Conservation (phyloP, 257 asterid genomes). For the Cynanchum wilfordii region DNA sequence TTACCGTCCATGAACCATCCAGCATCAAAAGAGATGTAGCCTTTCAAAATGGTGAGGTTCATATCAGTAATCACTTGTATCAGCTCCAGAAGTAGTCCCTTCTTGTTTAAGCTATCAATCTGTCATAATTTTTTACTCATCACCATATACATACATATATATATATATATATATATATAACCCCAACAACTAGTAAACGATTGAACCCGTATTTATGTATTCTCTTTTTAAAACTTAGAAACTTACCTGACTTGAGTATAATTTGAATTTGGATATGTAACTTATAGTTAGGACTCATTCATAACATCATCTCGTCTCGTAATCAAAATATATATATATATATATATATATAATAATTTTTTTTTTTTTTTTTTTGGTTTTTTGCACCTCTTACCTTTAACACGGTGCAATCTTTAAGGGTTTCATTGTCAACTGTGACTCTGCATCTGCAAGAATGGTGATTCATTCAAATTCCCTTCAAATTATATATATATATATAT, state of each 20-base stretch:
- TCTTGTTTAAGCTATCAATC: slow-evolving; percentile 67
- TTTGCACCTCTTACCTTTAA: slow-evolving; percentile 38
- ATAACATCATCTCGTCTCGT: no score
- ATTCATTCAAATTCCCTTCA: not conserved
- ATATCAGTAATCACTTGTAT: slow-evolving; percentile 67
- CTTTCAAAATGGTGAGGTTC: slow-evolving; percentile 65
- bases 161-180: not conserved
- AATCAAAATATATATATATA: not conserved
- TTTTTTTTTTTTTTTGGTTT: no score
- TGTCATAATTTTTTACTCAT: slow-evolving; percentile 16
- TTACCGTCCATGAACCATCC: slow-evolving; percentile 87
- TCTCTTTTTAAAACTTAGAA: no score
- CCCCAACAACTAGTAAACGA: no score
- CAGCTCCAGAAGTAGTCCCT: slow-evolving; percentile 65
- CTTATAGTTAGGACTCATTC: no score
- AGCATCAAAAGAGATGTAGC: slow-evolving; percentile 73
- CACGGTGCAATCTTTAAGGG: slow-evolving; percentile 49
- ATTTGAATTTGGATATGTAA: no score
- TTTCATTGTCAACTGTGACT: slow-evolving; percentile 59
- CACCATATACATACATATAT: not conserved
- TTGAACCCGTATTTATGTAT: no score
- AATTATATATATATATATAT: no score
- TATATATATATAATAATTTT: not conserved
- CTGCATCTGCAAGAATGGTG: slow-evolving; percentile 44
- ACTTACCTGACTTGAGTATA: no score